A percentile compares a stretch with the other conserved stretches of the same genome.
These are phyloP conservation scores for Piper betle DNA, from an alignment of 164 flowering plant genomes.

Conservation along the genomic window DNA sequence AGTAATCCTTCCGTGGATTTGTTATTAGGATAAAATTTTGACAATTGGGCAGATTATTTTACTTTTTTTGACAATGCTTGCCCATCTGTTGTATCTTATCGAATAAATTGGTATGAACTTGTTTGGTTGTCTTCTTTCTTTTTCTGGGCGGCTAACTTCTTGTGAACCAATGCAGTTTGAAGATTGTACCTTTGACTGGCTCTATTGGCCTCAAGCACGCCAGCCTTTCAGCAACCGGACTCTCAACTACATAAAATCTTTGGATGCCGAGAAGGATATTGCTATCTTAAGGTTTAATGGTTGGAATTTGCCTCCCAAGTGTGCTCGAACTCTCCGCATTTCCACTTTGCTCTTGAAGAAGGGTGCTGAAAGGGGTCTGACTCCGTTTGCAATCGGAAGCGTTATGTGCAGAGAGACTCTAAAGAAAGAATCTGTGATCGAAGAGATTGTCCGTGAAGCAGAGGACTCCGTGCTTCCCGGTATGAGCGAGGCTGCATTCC, in stretches of 20 bases:
- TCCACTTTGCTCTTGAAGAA: conserved; percentile 84
- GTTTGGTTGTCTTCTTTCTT: not conserved
- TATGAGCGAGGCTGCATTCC: conserved; percentile 40
- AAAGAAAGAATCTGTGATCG: conserved; percentile 51
- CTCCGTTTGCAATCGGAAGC: conserved; percentile 58
- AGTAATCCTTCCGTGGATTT: no score
- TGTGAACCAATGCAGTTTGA: conserved; percentile 41
- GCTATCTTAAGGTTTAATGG: conserved; percentile 49
- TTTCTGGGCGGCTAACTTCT: not conserved
- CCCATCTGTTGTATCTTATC: not conserved
- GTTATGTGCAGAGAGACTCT: conserved; percentile 62
- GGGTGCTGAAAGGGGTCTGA: conserved; percentile 52
- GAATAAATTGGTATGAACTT: no score
- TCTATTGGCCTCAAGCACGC: conserved; percentile 79
- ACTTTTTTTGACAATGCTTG: not conserved
- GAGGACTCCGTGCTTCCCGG: conserved; percentile 40
- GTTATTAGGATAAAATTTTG: not conserved
- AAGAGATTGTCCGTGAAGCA: conserved; percentile 57
- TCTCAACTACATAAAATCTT: conserved; percentile 43
- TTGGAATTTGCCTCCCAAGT: conserved; percentile 41
- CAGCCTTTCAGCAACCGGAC: conserved; percentile 41
- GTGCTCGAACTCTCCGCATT: conserved; percentile 46
- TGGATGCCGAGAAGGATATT: conserved; percentile 63
- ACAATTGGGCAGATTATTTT: not conserved
- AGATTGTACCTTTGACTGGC: conserved; percentile 82